Base-by-base conservation (phyloP, 2,329 filamentous ascomycete genomes). In the Huntiella omanensis region DNA sequence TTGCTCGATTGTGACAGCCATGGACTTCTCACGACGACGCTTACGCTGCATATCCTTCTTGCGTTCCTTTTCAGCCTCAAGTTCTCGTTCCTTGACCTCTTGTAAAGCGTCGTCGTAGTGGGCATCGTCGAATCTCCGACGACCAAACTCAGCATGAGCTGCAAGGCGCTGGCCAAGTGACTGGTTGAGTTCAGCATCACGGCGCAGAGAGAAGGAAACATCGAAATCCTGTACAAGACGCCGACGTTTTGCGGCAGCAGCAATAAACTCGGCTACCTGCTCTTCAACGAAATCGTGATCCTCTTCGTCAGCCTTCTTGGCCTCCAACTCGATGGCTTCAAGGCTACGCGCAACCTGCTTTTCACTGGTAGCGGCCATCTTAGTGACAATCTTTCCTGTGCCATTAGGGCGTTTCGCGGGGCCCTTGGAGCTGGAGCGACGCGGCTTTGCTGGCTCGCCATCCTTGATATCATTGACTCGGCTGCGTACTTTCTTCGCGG, bases 31-130 rank as follows among this genome's bases (percentile, higher is more conserved):
- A 13, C 91, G 81, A 38, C 91, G 80, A 50, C 91, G 77, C 66
- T 96, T 98, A 52, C 91, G 82, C 60, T 98, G 91, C 85, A 98
- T 96, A 58, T 98, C 91, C 67, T 98, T 98, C 68, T 98, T 98
- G 53, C 91, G 84, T 63, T 98, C 91, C 65, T 98, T 98, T 62
- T 98, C 91, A 51, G 88, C 86, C 50, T 82, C 81, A 5, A 95
- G 70, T 60, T 95, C 88, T 53, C 85, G 84, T 51, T 86, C 81
- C 53, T 91, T 83, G 2, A 96, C 88, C 55, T 94, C 81, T 45
- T 82, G 75, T 50, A 88, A 73, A 1, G 91, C 88, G 36, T 82
- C 78, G 13, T 83, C 75, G 57, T 86, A 87, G 59, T 91, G 78
- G 40, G 78, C 67, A 11, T 81, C 71, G 49, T 83, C 75, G 59